Evolutionary conservation across 176 grass and related monocot species (phyloP), one percentile per base, ranked within the genome.

Genomic region (Triticum monococcum): DNA sequence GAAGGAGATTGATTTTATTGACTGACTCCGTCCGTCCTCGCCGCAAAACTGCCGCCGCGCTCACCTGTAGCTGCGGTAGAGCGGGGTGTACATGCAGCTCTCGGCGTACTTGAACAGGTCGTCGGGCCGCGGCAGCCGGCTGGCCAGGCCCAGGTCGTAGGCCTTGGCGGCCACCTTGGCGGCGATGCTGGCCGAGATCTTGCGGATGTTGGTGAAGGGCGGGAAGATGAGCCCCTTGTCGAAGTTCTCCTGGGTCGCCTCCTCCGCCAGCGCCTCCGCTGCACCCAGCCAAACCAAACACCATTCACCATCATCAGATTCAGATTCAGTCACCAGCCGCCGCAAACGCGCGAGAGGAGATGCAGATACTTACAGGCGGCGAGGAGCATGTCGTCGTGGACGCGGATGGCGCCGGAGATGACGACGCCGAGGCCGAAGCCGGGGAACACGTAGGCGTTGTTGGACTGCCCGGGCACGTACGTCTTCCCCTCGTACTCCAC

Each of bases 401-500:
- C 92, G 31, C 94, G 92, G 80, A 98, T 98, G 78, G 92, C 97
- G 79, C 93, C 97, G 33, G 90, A 91, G 57, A 94, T 96, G n/a
- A 98, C 90, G 46, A 96, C 81, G 37, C 93, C 96, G 38, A 98
- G 93, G 26, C 93, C 97, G 82, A 98, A 96, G 2, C 97, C 94
- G 3, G 97, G 93, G 87, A 98, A 98, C 50, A 98, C 86, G 90
- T 98, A 96, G 40, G 97, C 97, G 87, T 96, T 98, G 84, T 94
- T 98, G 20, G 93, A 91, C 81, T 96, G 95, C 54, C 97, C 97
- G 7, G 94, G 90, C 24, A 87, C 48, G 83, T 90, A 83, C 14
- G 82, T 52, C 85, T 92, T 99, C 1, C 90, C 97, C 11, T 92
- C 87, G 46, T 91, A 87, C 79, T 99, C 97, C 14, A 99, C 84